These are phyloP conservation scores for Zostera marina DNA, from an alignment of 116 monocot species.

Conservation along the genomic window DNA sequence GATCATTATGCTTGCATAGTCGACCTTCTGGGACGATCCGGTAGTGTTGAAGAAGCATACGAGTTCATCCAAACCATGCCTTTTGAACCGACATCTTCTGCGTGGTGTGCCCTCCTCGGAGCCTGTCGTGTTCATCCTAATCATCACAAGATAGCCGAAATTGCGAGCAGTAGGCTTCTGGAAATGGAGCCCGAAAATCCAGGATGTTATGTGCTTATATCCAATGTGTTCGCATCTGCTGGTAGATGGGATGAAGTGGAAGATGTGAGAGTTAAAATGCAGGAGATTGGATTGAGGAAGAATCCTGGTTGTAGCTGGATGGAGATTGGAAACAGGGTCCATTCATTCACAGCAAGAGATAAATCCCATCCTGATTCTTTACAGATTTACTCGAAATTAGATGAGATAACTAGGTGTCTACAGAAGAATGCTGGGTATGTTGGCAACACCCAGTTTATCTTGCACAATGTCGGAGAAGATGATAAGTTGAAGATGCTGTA, in stretches of 20 bases:
- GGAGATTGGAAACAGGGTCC: conserved; percentile 44
- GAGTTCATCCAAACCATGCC: conserved; percentile 43
- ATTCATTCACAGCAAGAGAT: conserved; percentile 52
- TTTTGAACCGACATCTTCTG: conserved; percentile 31
- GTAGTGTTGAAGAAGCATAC: conserved; percentile 45
- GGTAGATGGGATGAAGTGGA: conserved; percentile 46
- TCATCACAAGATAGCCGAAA: conserved; percentile 22
- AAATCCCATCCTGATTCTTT: conserved; percentile 29
- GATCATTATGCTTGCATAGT: conserved; percentile 77
- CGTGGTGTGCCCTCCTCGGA: conserved; percentile 75
- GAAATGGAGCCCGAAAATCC: conserved; percentile 67
- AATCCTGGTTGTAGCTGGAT: conserved; percentile 68
- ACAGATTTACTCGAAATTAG: conserved; percentile 41
- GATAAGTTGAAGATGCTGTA: conserved; percentile 47
- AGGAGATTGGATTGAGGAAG: conserved; percentile 48
- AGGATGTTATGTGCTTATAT: conserved; percentile 65
- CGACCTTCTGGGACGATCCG: conserved; percentile 70
- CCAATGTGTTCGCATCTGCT: conserved; percentile 56
- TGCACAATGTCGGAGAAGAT: conserved; percentile 50
- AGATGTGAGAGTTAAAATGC: conserved; percentile 39
- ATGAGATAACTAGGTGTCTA: conserved; percentile 33
- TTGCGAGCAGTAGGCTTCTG: conserved; percentile 53
- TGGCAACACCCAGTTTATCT: conserved; percentile 36
- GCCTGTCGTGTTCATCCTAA: conserved; percentile 54
- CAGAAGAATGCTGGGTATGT: conserved; percentile 37